These are phyloP conservation scores for Tylopilus sp. DNA, from an alignment of 1,284 basidiomycete genomes.

Conservation along the genomic window DNA sequence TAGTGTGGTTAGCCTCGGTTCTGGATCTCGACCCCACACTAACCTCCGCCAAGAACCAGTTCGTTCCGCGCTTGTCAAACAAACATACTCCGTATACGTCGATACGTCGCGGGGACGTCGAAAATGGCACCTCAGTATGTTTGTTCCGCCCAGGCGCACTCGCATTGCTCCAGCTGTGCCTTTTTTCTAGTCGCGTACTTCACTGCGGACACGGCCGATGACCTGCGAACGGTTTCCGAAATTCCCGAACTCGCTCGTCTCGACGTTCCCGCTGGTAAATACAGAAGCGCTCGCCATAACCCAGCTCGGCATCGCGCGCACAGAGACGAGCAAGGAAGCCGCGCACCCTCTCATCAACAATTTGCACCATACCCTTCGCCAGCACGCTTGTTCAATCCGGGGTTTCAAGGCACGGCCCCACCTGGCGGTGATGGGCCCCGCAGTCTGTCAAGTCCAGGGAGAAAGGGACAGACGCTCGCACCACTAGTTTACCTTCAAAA, in stretches of 20 bases:
- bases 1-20: constrained; percentile 29
- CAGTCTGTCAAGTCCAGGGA: constrained; percentile 7
- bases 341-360: constrained; percentile 22
- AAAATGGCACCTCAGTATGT: constrained; percentile 78
- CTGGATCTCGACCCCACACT: constrained; percentile 37
- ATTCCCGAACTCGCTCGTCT: constrained; percentile 50
- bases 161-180: constrained; percentile 7
- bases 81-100: constrained; percentile 75
- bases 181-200: constrained; percentile 61
- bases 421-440: constrained; percentile 4
- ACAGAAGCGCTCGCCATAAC: constrained; percentile 56
- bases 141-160: background rate
- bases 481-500: constrained; percentile 53
- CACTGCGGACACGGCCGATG: constrained; percentile 55
- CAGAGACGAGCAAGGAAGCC: constrained; percentile 21
- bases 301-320: constrained; percentile 30
- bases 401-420: constrained; percentile 6
- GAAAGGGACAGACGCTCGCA: constrained; percentile 40
- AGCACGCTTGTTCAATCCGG: constrained; percentile 16
- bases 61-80: constrained; percentile 62
- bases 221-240: constrained; percentile 56
- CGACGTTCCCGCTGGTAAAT: constrained; percentile 55
- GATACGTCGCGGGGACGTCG: constrained; percentile 56
- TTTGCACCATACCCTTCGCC: constrained; percentile 35
- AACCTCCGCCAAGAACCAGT: constrained; percentile 32